Evolutionary conservation across 768 basidiomycete species (phyloP).

Genomic region (Inosperma sp.): DNA sequence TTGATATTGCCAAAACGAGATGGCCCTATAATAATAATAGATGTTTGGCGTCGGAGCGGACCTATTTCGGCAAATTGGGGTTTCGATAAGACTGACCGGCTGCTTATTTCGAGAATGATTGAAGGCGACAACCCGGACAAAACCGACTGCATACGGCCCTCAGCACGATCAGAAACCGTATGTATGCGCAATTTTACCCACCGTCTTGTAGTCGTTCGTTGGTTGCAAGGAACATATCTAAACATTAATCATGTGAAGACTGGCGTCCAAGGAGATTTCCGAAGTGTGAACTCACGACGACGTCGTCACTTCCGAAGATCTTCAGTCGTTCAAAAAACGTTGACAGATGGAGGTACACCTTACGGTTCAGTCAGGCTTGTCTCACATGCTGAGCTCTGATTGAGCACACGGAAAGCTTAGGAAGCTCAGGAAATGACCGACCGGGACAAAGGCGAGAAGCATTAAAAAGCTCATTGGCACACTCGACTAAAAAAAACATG

Average conservation of each 20-base stretch:
- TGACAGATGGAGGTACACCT: slow-evolving; percentile 15
- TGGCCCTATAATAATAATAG: slow-evolving; percentile 44
- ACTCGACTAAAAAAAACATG: slow-evolving; percentile 51
- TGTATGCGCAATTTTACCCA: slow-evolving; percentile 39
- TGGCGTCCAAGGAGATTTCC: too few species aligned
- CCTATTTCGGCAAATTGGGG: background rate
- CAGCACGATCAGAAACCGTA: slow-evolving; percentile 10
- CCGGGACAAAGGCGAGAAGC: slow-evolving; percentile 76
- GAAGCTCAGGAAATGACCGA: slow-evolving; percentile 15
- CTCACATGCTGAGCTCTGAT: slow-evolving; percentile 59
- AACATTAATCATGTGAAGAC: too few species aligned
- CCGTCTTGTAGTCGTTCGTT: slow-evolving; percentile 89
- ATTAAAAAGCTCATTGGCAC: slow-evolving; percentile 81
- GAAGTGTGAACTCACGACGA: slow-evolving; percentile 63
- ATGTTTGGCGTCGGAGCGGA: slow-evolving; percentile 6
- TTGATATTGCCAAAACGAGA: slow-evolving; percentile 92
- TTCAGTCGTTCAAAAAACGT: slow-evolving; percentile 1
- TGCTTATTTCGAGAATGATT: slow-evolving; percentile 76
- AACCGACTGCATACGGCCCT: slow-evolving; percentile 55
- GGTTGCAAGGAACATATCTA: slow-evolving; percentile 81
- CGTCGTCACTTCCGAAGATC: slow-evolving; percentile 46
- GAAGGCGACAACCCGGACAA: slow-evolving; percentile 76
- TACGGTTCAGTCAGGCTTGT: slow-evolving; percentile 77
- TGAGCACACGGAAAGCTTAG: background rate
- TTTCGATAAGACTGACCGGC: slow-evolving; percentile 44